These are phyloP conservation scores for Alternaria gansuensis DNA, from an alignment of 2,329 filamentous ascomycete species.

Conservation along the genomic window DNA sequence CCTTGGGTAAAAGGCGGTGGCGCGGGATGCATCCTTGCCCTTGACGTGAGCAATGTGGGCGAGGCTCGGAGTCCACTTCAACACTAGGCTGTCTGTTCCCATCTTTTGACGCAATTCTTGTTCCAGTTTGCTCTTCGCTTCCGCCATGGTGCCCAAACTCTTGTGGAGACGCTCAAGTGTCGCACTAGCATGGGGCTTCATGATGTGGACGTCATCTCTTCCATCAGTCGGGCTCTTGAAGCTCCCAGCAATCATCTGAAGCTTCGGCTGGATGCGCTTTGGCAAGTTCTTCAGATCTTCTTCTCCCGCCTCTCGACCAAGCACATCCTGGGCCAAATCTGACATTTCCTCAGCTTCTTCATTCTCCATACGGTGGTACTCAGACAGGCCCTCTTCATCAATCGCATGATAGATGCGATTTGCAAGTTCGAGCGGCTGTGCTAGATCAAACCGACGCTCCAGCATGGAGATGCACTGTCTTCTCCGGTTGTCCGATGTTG, in stretches of 20 bases:
- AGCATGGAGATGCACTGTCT: conserved; percentile 54
- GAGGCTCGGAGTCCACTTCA: conserved; percentile 86
- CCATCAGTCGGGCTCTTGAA: conserved; percentile 50
- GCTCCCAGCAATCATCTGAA: conserved; percentile 43
- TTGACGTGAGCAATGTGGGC: conserved; percentile 93
- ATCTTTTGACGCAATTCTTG: conserved; percentile 69
- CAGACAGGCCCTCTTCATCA: conserved; percentile 88
- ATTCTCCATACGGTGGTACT: conserved; percentile 80
- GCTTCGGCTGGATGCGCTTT: conserved; percentile 50
- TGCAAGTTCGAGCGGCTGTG: conserved; percentile 73
- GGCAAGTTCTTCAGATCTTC: conserved; percentile 59
- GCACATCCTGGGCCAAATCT: conserved; percentile 75
- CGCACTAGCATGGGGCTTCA: conserved; percentile 71
- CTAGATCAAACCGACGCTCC: conserved; percentile 69
- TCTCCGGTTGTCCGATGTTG: conserved; percentile 24
- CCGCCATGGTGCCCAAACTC: conserved; percentile 67
- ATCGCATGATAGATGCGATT: conserved; percentile 78
- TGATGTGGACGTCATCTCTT: conserved; percentile 67
- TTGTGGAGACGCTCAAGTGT: conserved; percentile 73
- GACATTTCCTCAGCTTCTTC: conserved; percentile 75
- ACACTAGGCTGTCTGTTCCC: conserved; percentile 64
- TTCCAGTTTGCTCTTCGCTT: conserved; percentile 69
- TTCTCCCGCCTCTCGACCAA: conserved; percentile 69
- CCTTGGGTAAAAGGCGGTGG: conserved; percentile 53
- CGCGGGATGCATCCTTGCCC: conserved; percentile 70